These are phyloP conservation scores for Pichia sp. DNA, from an alignment of 1,139 yeast genomes.

Conservation along the genomic window DNA sequence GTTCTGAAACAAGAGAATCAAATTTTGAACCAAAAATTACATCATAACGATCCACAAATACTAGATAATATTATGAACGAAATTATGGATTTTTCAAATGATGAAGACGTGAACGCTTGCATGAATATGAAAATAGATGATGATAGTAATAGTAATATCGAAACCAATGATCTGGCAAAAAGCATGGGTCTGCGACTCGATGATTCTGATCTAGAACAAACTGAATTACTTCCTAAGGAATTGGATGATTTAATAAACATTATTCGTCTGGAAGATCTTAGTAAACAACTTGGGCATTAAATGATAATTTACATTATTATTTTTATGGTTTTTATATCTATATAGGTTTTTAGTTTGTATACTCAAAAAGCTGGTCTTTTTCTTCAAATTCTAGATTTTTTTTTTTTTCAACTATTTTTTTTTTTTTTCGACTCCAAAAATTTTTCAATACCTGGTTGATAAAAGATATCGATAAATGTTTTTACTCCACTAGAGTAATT, in stretches of 20 bases:
- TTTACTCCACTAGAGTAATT: neutral
- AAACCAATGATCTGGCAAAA: neutral
- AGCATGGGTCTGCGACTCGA: neutral
- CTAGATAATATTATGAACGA: neutral
- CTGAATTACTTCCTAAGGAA: neutral
- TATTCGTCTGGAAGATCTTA: slow-evolving; percentile 4
- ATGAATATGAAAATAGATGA: neutral
- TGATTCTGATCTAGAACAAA: neutral
- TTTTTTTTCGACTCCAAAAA: neutral
- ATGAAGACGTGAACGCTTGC: neutral
- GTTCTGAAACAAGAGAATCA: slow-evolving; percentile 1
- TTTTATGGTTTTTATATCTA: neutral
- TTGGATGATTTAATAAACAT: slow-evolving; percentile 9
- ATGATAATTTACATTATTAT: neutral
- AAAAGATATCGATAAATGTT: neutral
- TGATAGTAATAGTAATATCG: no score
- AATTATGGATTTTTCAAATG: neutral
- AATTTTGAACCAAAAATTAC: slow-evolving; percentile 7
- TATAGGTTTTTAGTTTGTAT: no score
- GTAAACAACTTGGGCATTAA: slow-evolving; percentile 1
- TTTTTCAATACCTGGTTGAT: neutral
- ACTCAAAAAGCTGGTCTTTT: neutral
- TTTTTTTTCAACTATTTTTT: neutral
- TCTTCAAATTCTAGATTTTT: neutral
- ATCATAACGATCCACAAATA: slow-evolving; percentile 5